Base-by-base conservation (phyloP, 2,329 filamentous ascomycete genomes). In the Diaporthe ilicicola region DNA sequence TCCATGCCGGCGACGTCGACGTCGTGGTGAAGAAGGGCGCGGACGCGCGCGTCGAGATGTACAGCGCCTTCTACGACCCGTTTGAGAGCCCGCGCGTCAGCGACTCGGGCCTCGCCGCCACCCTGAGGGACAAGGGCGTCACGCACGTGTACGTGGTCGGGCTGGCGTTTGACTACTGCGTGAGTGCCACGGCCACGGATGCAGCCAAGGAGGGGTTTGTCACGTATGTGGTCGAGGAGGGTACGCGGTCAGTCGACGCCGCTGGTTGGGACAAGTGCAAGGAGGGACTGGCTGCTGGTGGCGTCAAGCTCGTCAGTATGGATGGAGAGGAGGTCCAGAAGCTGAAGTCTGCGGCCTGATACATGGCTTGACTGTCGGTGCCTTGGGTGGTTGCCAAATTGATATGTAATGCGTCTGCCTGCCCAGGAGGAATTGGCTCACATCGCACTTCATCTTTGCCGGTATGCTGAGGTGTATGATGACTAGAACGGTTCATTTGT, bases 141-240 rank as follows among this genome's bases (percentile, higher is more conserved):
- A 94, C 93, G 7, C 88, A 97, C 79, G 93, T 98, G 7, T 98
- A 91, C 79, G 89, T 96, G 27, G 94, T 94, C 1, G 96, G 96
- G 0, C 79, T 99, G 68, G 95, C 96, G 4, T 91, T 90, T 22
- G 96, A 98, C 81, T 97, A 93, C 80, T 99, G 96, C 79, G 95
- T 98, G 69, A 92, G 90, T 78, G 88, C 83, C 73, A 97, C 94
- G 19, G 95, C 95, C 0, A 81, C 94, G 64, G 93, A 98, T 84
- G 91, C 95, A 0, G 86, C 82, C 2, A 88, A 87, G 74, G 91
- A 93, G 76, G 95, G 95, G 0, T 98, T 96, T 78, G 84, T 81
- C 75, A 93, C 92, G 4, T 93, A 87, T 80, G 87, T 98, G 29
- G 84, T 98, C 4, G 89, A 91, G 76, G 94, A 98, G 76, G 94